A percentile compares a stretch with the other conserved stretches of the same genome.
Evolutionary conservation across 2,329 filamentous ascomycete genomes (phyloP).

Genomic region (Colletotrichum sp.): DNA sequence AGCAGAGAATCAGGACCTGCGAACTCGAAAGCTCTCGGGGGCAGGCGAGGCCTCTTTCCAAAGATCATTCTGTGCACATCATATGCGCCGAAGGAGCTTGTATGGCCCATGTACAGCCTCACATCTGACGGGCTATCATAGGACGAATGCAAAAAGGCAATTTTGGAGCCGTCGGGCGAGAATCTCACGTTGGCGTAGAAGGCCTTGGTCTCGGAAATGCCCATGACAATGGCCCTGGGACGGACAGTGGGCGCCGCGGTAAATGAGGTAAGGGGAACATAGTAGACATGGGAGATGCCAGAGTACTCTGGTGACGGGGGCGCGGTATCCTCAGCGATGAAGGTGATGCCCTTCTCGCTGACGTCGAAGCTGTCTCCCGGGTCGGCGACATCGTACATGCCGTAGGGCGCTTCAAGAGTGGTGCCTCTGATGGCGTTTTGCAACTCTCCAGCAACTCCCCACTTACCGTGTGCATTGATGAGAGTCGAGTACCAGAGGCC

Average conservation of each 20-base stretch:
- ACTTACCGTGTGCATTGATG: conserved; percentile 29
- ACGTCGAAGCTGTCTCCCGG: conserved; percentile 35
- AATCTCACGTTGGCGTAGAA: conserved; percentile 34
- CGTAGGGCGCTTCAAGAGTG: conserved; percentile 34
- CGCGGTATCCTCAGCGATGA: conserved; percentile 29
- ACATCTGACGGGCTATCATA: conserved; percentile 26
- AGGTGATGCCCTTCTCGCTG: conserved; percentile 36
- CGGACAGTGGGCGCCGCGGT: conserved; percentile 12
- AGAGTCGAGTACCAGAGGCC: conserved; percentile 44
- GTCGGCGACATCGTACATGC: conserved; percentile 29
- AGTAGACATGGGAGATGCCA: conserved; percentile 30
- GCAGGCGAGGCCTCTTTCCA: conserved; percentile 29
- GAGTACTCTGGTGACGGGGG: conserved; percentile 1
- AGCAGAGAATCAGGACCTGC: conserved; percentile 37
- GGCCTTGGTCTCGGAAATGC: conserved; percentile 10
- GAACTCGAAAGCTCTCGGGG: conserved; percentile 39
- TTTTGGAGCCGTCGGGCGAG: conserved; percentile 38
- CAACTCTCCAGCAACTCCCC: conserved; percentile 33
- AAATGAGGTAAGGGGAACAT: conserved; percentile 38
- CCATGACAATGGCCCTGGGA: conserved; percentile 29
- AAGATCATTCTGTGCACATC: conserved; percentile 33
- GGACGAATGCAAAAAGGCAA: conserved; percentile 38
- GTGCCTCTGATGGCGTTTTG: conserved; percentile 36
- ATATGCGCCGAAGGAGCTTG: conserved; percentile 29
- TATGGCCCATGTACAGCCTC: conserved; percentile 35